Conservation (phyloP, 2,329 filamentous ascomycete genomes). For the Aspergillus sp. region DNA sequence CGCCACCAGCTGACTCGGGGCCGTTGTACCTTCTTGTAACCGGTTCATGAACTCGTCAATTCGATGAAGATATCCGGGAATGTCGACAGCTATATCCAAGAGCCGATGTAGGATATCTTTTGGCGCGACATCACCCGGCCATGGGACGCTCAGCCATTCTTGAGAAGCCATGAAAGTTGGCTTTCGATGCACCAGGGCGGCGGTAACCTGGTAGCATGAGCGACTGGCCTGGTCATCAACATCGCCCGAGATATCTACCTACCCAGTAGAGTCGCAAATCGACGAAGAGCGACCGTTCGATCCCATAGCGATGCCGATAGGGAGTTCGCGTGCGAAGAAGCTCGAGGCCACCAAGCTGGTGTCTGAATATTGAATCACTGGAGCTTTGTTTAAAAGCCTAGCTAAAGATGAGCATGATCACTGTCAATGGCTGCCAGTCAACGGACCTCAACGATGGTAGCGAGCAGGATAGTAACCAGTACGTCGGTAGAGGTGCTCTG, state of each 20-base stretch:
- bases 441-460: slow-evolving; percentile 26
- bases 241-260: not conserved
- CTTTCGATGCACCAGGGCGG: slow-evolving; percentile 22
- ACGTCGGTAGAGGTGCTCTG: slow-evolving; percentile 24
- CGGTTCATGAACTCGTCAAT: slow-evolving; percentile 19
- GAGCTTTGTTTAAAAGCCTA: slow-evolving; percentile 29
- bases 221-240: no score
- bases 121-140: slow-evolving; percentile 14
- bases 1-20: slow-evolving; percentile 13
- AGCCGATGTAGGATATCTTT: slow-evolving; percentile 27
- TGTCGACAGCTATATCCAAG: slow-evolving; percentile 26
- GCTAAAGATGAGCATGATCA: not conserved
- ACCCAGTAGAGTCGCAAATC: slow-evolving; percentile 31
- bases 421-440: no score
- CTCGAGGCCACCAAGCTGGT: slow-evolving; percentile 26
- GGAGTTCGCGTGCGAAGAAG: slow-evolving; percentile 22
- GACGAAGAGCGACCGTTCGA: slow-evolving; percentile 26
- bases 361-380: slow-evolving; percentile 23
- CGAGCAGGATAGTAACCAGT: slow-evolving; percentile 22
- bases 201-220: slow-evolving; percentile 20
- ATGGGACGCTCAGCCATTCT: slow-evolving; percentile 28
- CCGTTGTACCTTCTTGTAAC: slow-evolving; percentile 1
- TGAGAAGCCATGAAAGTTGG: slow-evolving; percentile 23
- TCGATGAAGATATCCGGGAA: slow-evolving; percentile 22
- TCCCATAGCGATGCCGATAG: slow-evolving; percentile 25